Evolutionary conservation across 768 basidiomycete species (phyloP), one percentile per base, ranked within the genome.

Genomic region (Naganishia onofrii): DNA sequence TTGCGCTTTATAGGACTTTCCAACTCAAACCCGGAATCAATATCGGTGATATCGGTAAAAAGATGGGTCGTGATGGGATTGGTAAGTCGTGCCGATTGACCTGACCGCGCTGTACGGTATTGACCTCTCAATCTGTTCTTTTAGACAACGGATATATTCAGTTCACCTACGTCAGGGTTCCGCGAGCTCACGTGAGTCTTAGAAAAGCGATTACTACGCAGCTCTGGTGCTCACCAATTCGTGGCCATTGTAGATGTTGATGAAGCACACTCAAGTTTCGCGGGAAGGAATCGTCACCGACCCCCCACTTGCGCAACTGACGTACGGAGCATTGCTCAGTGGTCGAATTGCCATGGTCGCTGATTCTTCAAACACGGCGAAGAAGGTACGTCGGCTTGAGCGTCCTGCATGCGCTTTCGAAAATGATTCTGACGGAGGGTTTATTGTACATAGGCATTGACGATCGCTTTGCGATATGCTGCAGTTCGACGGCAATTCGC

Each of bases 11-110:
- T 29, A 71, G 70, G 72, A 81, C 82, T 0, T 84, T 82, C 74
- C 68, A 71, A 0, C 72, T 82, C 29, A 72, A 82, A 23, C 82
- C 83, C 0, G 82, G 82, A 23, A 75, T 84, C 58, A 81, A 77
- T 38, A 83, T 84, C 48, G 83, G 82, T 0, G 83, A 84, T 76
- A 82, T 84, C 31, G 82, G 82, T 9, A 83, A 83, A 72, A 84
- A 84, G 76, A 82, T 83, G 81, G 83, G 83, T 12, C 67, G 82
- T 12, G 82, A 82, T 58, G 82, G 82, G 36, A 83, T 83, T 71
- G 82, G 70, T 71, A 51, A 3, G 70, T 67, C 9, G 3, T 38
- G 17, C 1, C 19, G 38, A 21, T 38, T 26, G 17, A 53, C n/a
- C n/a, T n/a, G n/a, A n/a, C n/a, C n/a, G n/a, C n/a, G n/a, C n/a